Evolutionary conservation across 2,329 filamentous ascomycete species (phyloP).

Genomic region (Clonostachys rhizophaga): DNA sequence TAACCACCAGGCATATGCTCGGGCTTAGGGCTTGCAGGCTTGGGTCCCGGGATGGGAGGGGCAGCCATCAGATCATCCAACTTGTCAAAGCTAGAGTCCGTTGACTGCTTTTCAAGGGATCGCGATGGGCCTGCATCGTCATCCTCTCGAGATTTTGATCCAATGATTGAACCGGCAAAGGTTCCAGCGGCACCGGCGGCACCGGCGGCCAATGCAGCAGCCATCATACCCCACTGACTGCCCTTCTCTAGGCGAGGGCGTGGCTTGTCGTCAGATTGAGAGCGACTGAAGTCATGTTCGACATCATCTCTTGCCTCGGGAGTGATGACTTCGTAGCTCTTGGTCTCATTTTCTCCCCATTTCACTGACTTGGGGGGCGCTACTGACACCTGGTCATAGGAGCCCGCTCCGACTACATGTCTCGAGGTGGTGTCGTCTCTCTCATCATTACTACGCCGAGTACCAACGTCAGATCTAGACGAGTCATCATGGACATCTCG

Average conservation of each 20-base stretch:
- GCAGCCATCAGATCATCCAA: constrained; percentile 32
- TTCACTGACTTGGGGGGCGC: constrained; percentile 53
- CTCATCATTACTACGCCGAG: constrained; percentile 2
- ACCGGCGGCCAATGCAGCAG: constrained; percentile 41
- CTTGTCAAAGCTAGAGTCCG: constrained; percentile 2
- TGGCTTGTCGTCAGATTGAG: constrained; percentile 16
- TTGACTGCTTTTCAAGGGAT: background rate
- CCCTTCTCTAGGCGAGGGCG: constrained; percentile 29
- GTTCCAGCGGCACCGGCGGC: constrained; percentile 24
- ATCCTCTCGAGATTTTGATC: constrained; percentile 11
- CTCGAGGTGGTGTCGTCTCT: constrained; percentile 12
- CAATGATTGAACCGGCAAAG: too few relatives aligned
- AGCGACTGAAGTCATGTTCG: constrained; percentile 13
- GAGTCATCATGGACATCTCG: background rate
- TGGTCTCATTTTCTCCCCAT: constrained; percentile 62
- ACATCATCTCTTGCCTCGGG: constrained; percentile 36
- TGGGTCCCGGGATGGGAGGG: constrained; percentile 52
- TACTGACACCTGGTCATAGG: constrained; percentile 34
- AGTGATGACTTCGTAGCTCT: constrained; percentile 58
- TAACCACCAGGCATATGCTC: constrained; percentile 61
- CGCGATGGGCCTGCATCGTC: constrained; percentile 4
- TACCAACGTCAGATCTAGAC: constrained; percentile 1
- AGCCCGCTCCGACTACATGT: constrained; percentile 10
- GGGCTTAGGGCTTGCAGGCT: constrained; percentile 41
- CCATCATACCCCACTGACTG: constrained; percentile 47